phyloP scores from a whole-genome alignment of 2,329 filamentous ascomycete species.

The Mollisia scopiformis region DNA sequence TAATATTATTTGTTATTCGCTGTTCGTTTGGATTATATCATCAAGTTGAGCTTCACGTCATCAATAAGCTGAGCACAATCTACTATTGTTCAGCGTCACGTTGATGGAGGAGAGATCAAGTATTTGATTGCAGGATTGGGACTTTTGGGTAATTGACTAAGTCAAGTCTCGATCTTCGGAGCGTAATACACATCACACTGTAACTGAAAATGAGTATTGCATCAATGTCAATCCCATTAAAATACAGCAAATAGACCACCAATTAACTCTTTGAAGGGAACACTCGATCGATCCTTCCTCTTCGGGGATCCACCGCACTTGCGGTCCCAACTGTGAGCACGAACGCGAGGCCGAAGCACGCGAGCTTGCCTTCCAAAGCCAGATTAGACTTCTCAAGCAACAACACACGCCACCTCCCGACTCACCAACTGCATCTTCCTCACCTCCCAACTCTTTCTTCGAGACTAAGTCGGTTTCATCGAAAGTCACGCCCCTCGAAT shows the following conservation, averaged over 20 bases:
- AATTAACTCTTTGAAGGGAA: neutral
- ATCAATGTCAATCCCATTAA: neutral
- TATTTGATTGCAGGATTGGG: too few species aligned
- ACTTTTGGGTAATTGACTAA: too few species aligned
- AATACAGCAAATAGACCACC: too few species aligned
- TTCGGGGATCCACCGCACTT: neutral
- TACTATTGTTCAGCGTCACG: too few species aligned
- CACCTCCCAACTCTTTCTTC: neutral
- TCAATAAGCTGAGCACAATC: too few species aligned
- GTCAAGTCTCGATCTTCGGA: too few species aligned
- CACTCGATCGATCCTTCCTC: neutral
- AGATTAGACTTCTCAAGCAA: neutral
- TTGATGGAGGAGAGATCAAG: too few species aligned
- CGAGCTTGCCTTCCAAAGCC: neutral
- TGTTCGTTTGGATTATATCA: too few species aligned
- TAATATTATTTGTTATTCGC: too few species aligned
- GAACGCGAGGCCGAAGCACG: neutral
- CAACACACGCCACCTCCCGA: neutral
- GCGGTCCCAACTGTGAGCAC: neutral
- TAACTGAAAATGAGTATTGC: neutral
- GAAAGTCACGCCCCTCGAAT: neutral
- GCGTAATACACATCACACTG: too few species aligned
- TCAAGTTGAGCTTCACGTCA: too few species aligned
- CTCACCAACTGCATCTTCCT: neutral
- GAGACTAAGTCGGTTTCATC: neutral